Percentiles rank a stretch among this genome's conserved stretches.
Evolutionary conservation across 2,329 filamentous ascomycete species (phyloP).

Genomic region (Epichloe festucae): DNA sequence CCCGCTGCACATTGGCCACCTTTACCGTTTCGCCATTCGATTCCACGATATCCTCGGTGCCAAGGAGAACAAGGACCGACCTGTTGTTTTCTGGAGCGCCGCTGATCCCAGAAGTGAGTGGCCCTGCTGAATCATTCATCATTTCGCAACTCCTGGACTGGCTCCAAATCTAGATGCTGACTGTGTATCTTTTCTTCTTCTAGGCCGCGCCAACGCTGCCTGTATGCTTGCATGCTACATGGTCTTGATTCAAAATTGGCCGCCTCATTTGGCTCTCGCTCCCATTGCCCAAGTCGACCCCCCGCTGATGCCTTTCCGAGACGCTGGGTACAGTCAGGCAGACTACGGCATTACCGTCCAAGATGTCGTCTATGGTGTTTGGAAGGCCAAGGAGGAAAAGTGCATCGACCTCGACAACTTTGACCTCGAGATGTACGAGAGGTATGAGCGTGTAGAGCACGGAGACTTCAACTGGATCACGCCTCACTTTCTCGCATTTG

Average conservation of each 20-base stretch:
- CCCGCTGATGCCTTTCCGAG: conserved; percentile 95
- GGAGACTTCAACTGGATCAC: conserved; percentile 99
- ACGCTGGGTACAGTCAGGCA: conserved; percentile 95
- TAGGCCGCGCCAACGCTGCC: conserved; percentile 82
- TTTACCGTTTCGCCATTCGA: conserved; percentile 91
- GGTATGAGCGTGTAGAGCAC: conserved; percentile 89
- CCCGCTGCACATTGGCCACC: conserved; percentile 88
- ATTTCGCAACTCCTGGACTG: no score
- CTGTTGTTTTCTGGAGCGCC: conserved; percentile 92
- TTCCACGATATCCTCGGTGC: conserved; percentile 92
- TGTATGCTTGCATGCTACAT: conserved; percentile 96
- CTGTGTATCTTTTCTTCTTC: neutral
- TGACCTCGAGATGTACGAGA: conserved; percentile 93
- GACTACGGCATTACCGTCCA: conserved; percentile 94
- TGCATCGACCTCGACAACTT: conserved; percentile 89
- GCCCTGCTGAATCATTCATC: no score
- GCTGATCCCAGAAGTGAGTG: conserved; percentile 77
- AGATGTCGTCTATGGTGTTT: conserved; percentile 95
- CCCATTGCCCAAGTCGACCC: conserved; percentile 95
- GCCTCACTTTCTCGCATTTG: conserved; percentile 88
- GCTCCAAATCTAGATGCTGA: neutral
- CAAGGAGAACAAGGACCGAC: conserved; percentile 76
- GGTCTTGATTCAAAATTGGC: conserved; percentile 96
- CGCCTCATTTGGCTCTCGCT: conserved; percentile 85
- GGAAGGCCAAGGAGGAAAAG: conserved; percentile 95